Evolutionary conservation across 176 grass and related monocot species (phyloP).

Genomic region (Cenchrus fungigraminus): DNA sequence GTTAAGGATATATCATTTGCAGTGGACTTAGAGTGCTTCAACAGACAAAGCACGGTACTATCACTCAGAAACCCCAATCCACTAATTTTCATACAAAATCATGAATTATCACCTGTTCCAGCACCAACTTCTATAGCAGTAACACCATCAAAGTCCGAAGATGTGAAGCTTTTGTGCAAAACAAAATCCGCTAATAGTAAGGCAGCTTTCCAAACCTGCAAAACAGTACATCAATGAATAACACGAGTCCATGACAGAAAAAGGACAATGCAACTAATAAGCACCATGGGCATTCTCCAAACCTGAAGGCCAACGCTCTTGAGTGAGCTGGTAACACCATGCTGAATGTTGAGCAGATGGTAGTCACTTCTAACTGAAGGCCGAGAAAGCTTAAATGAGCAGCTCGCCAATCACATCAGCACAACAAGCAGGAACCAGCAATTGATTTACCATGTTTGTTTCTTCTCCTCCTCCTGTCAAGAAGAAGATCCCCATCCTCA

Average conservation of each 20-base stretch:
- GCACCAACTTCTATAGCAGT: slow-evolving; percentile 83
- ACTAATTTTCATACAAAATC: slow-evolving; percentile 24
- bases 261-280: background rate
- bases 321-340: slow-evolving; percentile 78
- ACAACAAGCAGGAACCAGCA: background rate
- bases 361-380: slow-evolving; percentile 49
- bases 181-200: slow-evolving; percentile 72
- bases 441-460: slow-evolving; percentile 20
- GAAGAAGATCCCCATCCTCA: slow-evolving; percentile 79
- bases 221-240: background rate
- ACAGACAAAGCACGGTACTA: background rate
- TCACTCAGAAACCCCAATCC: background rate
- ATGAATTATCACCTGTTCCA: slow-evolving; percentile 67
- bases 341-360: slow-evolving; percentile 65
- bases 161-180: slow-evolving; percentile 68
- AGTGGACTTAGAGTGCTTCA: background rate
- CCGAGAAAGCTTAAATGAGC: background rate
- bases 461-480: slow-evolving; percentile 56
- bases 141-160: slow-evolving; percentile 61
- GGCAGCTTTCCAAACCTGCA: slow-evolving; percentile 84
- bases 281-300: background rate
- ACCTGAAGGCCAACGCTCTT: slow-evolving; percentile 80
- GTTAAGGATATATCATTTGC: background rate
- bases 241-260: background rate
- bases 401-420: background rate